Evolutionary conservation across 768 basidiomycete species (phyloP).

Genomic region (Lyophyllum shimeji): DNA sequence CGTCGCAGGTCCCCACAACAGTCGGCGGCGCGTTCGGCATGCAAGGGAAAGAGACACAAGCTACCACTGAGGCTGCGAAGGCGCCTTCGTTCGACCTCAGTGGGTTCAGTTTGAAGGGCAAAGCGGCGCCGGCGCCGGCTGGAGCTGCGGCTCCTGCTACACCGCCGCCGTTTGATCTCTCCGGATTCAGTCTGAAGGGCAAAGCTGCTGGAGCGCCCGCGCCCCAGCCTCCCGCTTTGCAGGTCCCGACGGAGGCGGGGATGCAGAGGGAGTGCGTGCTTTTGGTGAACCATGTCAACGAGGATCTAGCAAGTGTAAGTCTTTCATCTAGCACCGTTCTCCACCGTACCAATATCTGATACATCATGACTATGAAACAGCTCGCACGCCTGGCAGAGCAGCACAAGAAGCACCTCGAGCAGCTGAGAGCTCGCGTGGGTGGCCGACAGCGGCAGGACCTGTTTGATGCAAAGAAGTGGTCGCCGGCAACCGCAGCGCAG

Average conservation of each 20-base stretch:
- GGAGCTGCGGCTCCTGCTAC: slow-evolving; percentile 9
- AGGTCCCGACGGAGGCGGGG: slow-evolving; percentile 41
- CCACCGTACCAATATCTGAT: background rate
- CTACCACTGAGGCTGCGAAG: background rate
- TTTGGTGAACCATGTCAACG: slow-evolving; percentile 44
- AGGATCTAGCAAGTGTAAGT: slow-evolving; percentile 63
- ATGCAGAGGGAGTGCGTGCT: slow-evolving; percentile 66
- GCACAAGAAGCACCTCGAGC: slow-evolving; percentile 31
- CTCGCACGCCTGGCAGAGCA: slow-evolving; percentile 40
- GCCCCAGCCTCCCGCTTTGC: background rate
- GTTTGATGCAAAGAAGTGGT: slow-evolving; percentile 50
- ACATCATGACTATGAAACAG: slow-evolving; percentile 29
- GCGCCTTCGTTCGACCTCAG: slow-evolving; percentile 17
- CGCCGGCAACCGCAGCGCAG: slow-evolving; percentile 46
- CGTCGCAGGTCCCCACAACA: background rate
- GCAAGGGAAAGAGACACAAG: slow-evolving; percentile 1
- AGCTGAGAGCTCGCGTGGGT: slow-evolving; percentile 38
- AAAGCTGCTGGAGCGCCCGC: background rate
- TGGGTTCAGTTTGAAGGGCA: slow-evolving; percentile 10
- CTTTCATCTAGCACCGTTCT: background rate
- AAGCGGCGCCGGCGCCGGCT: slow-evolving; percentile 8
- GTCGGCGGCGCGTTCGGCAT: slow-evolving; percentile 2
- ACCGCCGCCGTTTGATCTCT: slow-evolving; percentile 13
- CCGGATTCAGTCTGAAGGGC: background rate
- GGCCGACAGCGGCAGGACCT: slow-evolving; percentile 46